Evolutionary conservation across 176 grass and related monocot genomes (phyloP), one percentile per base, ranked within the genome.

Genomic region (Leersia perrieri): DNA sequence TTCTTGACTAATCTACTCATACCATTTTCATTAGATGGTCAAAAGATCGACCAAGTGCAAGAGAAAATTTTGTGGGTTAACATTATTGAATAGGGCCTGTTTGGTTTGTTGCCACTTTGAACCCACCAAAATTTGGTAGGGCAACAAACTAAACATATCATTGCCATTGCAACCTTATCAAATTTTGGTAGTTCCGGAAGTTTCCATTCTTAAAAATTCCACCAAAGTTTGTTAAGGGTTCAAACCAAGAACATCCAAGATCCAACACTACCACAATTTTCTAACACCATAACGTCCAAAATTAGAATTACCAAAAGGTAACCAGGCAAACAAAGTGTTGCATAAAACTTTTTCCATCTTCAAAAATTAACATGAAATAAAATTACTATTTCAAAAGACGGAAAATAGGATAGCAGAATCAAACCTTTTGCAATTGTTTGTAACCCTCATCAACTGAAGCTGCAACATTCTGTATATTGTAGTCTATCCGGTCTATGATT

Each of bases 381-480:
- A 62, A 63, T 27, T 39, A 77, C 6, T 30, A 42, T 28, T 79
- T 49, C 18, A 26, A 58, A 45, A 63, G 30, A 77, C 11, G 10
- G 27, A 13, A 70, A 47, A 64, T 29, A 11, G 22, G 20, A 57
- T 42, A 27, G n/a, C 11, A 49, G 55, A 57, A 77, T 29, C 58
- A 66, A 80, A 98, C 95, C 92, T 91, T 98, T 63, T 93, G 86
- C 68, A 98, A 84, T 77, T 95, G 86, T 85, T 98, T 95, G 84
- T 83, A 93, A 33, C 95, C 95, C 78, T 98, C 88, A 78, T 95
- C 92, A 11, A 99, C 90, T 77, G 91, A 89, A 75, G 92, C 77
- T 68, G 90, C 90, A 83, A 95, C 92, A 33, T 95, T 91, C 79
- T 98, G 95, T 85, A 98, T 77, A 60, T 99, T 99, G 76, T 93